Evolutionary conservation across 495 filamentous ascomycete genomes (phyloP), one percentile per base, ranked within the genome.

Genomic region (Hypoxylon trugodes): DNA sequence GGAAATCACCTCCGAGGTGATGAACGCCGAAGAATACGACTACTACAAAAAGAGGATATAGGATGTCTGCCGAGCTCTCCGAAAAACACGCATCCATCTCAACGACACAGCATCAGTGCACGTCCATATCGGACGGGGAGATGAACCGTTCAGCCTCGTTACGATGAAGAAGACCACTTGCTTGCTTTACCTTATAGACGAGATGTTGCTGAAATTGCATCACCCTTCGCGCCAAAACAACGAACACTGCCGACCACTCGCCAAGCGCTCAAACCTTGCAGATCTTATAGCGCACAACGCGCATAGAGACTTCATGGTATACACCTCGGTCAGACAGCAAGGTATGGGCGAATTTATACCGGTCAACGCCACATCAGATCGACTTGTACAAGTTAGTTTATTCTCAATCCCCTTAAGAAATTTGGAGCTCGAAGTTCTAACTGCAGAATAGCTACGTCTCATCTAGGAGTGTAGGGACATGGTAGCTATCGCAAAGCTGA

Each of bases 111-210:
- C 64, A 0, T 13, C 51, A 2, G 42, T 68, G 3, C 68, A 70
- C 12, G 57, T 70, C 12, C 68, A 70, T 16, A 49, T 70, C 2
- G 68, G 68, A 2, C 52, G 57, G 18, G 68, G 65, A 13, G 68
- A 70, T 10, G 56, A 70, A 42, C 52, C 68, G 0, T 70, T 70
- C 25, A 70, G 56, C 13, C 56, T 70, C 3, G 13, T 65, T 13
- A 70, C 68, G 1, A 46, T 70, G 26, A 68, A 68, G 60, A 70
- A 65, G 13, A 55, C 61, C 8, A 25, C 25, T 2, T 42, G 48
- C 0, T 3, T 70, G 9, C 59, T 59, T 28, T 63, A 45, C 10
- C 32, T 68, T 1, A 40, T 47, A 0, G 68, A 70, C 18, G 38
- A 41, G 15, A 48, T 57, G 6, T 12, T 70, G 24, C 4, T 68